Base-by-base conservation (phyloP, 1,284 basidiomycete species). In the Pascua guehoae region DNA sequence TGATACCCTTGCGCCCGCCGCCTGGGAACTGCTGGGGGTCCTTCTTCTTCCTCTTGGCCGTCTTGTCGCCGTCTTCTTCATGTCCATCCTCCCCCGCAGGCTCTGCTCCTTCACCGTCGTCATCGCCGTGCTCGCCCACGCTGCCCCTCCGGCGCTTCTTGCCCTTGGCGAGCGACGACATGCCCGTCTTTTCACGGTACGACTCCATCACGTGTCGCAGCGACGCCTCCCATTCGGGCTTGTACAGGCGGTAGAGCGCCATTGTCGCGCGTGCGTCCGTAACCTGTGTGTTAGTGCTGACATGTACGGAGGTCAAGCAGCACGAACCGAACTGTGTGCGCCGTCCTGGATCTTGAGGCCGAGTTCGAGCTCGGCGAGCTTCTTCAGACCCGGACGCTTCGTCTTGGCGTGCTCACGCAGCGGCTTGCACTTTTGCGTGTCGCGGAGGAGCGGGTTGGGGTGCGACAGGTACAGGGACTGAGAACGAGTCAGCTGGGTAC, bases 221-320 rank as follows among this genome's bases (percentile, higher is more conserved):
- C 16, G 76, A 72, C 47, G 78, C 75, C 57, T 98, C 93, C 92
- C 91, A 98, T 51, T 85, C 83, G 57, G 85, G 84, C 68, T 89
- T 88, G 73, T 95, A 84, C n/a, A 95, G 74, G 8, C 92, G 82
- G 76, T 90, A 98, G 24, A 98, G 79, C 0, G 91, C 94, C 92
- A 98, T 98, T 0, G 95, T 92, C 0, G 94, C 93, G 48, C 92
- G 82, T 2, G 95, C 94, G 72, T 98, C 94, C 24, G 86, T 91
- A 8, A 95, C 85, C 91, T 94, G 49, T 32, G 42, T 12, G 48
- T 52, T 12, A 45, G 58, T 24, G 39, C 24, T 32, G 24, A 12
- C 46, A 37, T 12, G 4, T 24, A 8, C 7, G 7, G 2, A 5
- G 46, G 46, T 8, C 32, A 12, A 14, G 7, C 12, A 24, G 5